Percentiles rank a stretch among this genome's conserved stretches.
Evolutionary conservation across 108 stramenopile genomes (phyloP).

Genomic region (Aurantiochytrium sp.): DNA sequence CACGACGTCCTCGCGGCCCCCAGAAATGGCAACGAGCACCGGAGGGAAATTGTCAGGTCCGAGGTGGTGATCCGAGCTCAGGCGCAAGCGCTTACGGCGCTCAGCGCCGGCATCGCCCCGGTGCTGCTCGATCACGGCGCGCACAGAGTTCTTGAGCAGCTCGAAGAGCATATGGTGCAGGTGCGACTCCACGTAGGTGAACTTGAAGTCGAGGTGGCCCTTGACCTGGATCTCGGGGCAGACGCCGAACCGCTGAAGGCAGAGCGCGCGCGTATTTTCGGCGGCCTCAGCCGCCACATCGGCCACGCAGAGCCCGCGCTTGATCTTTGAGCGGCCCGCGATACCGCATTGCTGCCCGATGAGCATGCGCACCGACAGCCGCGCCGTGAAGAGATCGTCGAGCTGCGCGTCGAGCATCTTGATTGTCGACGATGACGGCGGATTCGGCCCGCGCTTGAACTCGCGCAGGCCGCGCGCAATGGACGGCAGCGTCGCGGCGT

Average conservation of each 20-base stretch:
- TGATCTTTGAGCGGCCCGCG: constrained; percentile 43
- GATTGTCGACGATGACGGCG: neutral
- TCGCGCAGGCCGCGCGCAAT: constrained; percentile 27
- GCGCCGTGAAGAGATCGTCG: constrained; percentile 89
- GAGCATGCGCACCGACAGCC: constrained; percentile 97
- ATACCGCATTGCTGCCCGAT: constrained; percentile 62
- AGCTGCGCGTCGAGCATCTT: constrained; percentile 74
- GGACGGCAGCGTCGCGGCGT: constrained; percentile 31
- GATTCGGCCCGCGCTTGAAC: neutral
- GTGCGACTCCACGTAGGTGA: constrained; percentile 89
- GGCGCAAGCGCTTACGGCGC: neutral
- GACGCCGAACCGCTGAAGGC: constrained; percentile 90
- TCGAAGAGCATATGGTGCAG: constrained; percentile 94
- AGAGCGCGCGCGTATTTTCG: constrained; percentile 92
- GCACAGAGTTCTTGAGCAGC: constrained; percentile 88
- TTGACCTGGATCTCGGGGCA: constrained; percentile 94
- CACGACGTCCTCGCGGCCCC: constrained; percentile 91
- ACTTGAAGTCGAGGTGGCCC: constrained; percentile 78
- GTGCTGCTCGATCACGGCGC: constrained; percentile 90
- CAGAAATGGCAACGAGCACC: constrained; percentile 85
- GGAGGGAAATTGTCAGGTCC: constrained; percentile 61
- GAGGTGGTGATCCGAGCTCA: neutral
- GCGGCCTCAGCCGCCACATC: constrained; percentile 88
- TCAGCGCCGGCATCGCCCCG: constrained; percentile 64
- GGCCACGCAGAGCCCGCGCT: constrained; percentile 71